Conservation (phyloP, 345 rosid species). For the Camelina neglecta region DNA sequence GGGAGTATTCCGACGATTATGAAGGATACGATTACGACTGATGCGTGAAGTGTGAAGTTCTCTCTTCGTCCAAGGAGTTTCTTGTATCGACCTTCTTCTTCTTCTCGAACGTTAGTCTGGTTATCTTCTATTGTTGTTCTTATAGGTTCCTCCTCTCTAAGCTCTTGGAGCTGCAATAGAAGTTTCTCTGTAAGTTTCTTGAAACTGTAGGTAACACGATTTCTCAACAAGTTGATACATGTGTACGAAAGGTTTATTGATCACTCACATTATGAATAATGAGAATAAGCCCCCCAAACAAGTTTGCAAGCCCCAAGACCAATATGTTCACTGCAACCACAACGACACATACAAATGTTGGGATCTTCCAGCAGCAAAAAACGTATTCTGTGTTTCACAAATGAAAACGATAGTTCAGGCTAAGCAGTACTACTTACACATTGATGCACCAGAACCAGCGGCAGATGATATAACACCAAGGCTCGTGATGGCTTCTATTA, state of each 20-base stretch:
- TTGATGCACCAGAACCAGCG: slow-evolving; percentile 73
- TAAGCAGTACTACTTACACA: slow-evolving; percentile 60
- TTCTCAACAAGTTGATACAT: slow-evolving; percentile 19
- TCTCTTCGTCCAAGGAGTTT: slow-evolving; percentile 60
- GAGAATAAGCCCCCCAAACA: slow-evolving; percentile 74
- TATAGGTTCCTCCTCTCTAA: slow-evolving; percentile 62
- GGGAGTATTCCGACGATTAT: slow-evolving; percentile 63
- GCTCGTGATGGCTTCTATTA: slow-evolving; percentile 77
- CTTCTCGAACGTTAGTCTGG: slow-evolving; percentile 34
- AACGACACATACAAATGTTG: background rate
- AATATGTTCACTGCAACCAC: slow-evolving; percentile 75
- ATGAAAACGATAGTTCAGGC: background rate
- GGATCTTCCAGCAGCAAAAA: background rate
- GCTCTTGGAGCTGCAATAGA: slow-evolving; percentile 45
- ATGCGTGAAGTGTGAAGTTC: slow-evolving; percentile 58
- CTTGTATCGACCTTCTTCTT: slow-evolving; percentile 62
- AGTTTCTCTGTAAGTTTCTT: slow-evolving; percentile 11
- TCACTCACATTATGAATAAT: slow-evolving; percentile 68
- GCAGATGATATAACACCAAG: slow-evolving; percentile 86
- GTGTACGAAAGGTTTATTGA: background rate
- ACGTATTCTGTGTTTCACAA: background rate
- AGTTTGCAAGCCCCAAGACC: slow-evolving; percentile 81
- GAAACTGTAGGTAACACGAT: background rate
- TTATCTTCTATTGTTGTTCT: slow-evolving; percentile 37
- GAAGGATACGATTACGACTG: slow-evolving; percentile 62